A percentile compares a stretch with the other conserved stretches of the same genome.
phyloP scores from a whole-genome alignment of 192 early-diverging fungal species.

The Jimgerdemannia lactiflua region DNA sequence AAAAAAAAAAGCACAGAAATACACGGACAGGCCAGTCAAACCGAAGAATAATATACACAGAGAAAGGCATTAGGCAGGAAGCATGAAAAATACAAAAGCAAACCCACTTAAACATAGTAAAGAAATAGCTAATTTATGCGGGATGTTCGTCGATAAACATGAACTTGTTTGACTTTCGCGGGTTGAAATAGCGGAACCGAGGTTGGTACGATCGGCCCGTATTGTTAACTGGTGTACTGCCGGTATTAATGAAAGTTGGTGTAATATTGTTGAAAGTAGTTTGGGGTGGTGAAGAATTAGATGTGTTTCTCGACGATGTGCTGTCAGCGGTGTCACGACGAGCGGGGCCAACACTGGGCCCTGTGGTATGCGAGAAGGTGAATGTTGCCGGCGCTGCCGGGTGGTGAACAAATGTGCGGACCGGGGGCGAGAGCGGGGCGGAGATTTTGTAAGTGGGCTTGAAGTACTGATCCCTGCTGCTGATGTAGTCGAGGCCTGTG shows the following conservation, averaged over 20 bases:
- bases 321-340: neutral
- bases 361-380: neutral
- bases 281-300: neutral
- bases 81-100: neutral
- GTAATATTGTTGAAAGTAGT: neutral
- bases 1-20: no score
- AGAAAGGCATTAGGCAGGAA: neutral
- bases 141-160: conserved; percentile 40
- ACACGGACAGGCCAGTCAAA: neutral
- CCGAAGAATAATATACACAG: neutral
- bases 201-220: neutral
- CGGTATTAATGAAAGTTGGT: neutral
- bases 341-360: no score
- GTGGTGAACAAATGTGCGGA: neutral
- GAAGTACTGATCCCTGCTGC: neutral
- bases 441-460: neutral
- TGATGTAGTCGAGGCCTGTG: neutral
- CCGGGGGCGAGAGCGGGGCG: neutral
- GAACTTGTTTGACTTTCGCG: conserved; percentile 34
- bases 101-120: neutral
- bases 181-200: conserved; percentile 36
- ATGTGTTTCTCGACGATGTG: neutral
- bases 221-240: neutral
- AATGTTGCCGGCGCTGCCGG: neutral
- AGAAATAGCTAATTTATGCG: neutral